A percentile compares a stretch with the other conserved stretches of the same genome.
These are phyloP conservation scores for Castanea crenata DNA, from an alignment of 306 rosid species.

Conservation along the genomic window DNA sequence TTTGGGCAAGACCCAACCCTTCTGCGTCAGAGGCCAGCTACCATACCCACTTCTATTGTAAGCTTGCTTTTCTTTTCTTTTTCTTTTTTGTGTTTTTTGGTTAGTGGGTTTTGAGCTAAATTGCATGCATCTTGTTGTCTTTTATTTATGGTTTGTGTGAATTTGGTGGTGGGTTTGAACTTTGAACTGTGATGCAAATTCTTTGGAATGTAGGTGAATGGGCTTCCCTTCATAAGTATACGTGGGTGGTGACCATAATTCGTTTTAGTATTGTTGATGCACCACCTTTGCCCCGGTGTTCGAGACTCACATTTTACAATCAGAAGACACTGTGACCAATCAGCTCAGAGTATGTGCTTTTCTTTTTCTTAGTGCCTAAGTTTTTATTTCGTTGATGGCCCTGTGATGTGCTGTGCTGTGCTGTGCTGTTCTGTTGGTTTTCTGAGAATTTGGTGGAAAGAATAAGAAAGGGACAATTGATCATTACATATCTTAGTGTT, in stretches of 20 bases:
- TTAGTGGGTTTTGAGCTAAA: slow-evolving; percentile 9
- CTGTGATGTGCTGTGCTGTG: no score
- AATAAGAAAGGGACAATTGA: slow-evolving; percentile 5
- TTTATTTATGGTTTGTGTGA: neutral
- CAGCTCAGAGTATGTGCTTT: slow-evolving; percentile 61
- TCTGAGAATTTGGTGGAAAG: neutral
- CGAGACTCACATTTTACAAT: slow-evolving; percentile 82
- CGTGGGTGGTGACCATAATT: slow-evolving; percentile 95
- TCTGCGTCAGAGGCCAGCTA: slow-evolving; percentile 83
- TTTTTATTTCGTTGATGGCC: neutral
- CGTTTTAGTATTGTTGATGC: slow-evolving; percentile 91
- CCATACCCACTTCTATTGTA: slow-evolving; percentile 61
- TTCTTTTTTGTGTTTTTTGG: neutral
- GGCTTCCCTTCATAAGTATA: slow-evolving; percentile 83
- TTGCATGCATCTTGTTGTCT: neutral
- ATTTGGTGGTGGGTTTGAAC: neutral
- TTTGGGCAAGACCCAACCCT: slow-evolving; percentile 53
- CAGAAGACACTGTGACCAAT: slow-evolving; percentile 93
- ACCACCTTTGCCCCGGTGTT: slow-evolving; percentile 57
- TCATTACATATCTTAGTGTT: neutral
- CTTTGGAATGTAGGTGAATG: slow-evolving; percentile 54
- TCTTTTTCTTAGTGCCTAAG: neutral
- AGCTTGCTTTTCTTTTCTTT: slow-evolving; percentile 2
- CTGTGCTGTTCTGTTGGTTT: neutral
- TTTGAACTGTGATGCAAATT: neutral